A percentile compares a stretch with the other conserved stretches of the same genome.
These are phyloP conservation scores for Botrytis aclada DNA, from an alignment of 2,329 filamentous ascomycete genomes.

Conservation along the genomic window DNA sequence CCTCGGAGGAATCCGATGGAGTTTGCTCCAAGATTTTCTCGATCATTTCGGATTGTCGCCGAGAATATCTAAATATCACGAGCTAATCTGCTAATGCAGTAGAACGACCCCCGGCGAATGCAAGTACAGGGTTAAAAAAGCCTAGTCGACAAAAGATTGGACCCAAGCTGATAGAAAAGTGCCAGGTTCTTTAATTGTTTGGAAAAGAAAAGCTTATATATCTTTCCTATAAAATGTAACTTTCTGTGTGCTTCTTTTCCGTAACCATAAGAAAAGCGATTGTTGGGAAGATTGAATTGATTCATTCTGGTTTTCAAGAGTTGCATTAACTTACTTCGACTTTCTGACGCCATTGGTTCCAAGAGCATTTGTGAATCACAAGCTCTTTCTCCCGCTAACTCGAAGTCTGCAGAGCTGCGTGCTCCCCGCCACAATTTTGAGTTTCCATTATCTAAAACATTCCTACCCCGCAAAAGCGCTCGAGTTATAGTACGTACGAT, in stretches of 20 bases:
- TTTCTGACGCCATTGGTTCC: neutral
- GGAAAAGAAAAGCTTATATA: neutral
- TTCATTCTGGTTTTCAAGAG: neutral
- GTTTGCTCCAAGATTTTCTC: neutral
- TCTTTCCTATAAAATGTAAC: neutral
- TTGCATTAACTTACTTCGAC: neutral
- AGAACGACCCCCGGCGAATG: neutral
- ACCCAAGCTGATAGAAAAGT: neutral
- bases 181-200: neutral
- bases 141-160: neutral
- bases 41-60: neutral
- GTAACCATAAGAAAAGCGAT: neutral
- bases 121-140: neutral
- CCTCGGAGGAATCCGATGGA: neutral
- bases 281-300: neutral
- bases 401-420: neutral
- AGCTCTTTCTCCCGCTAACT: neutral
- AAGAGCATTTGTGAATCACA: neutral
- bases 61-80: neutral
- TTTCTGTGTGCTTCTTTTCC: neutral
- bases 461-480: slow-evolving; percentile 9
- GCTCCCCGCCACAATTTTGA: slow-evolving; percentile 1
- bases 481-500: neutral
- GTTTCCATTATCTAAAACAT: slow-evolving; percentile 10
- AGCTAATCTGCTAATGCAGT: neutral